Base-by-base conservation (phyloP, 2,329 filamentous ascomycete genomes). In the Sporothrix brasiliensis region DNA sequence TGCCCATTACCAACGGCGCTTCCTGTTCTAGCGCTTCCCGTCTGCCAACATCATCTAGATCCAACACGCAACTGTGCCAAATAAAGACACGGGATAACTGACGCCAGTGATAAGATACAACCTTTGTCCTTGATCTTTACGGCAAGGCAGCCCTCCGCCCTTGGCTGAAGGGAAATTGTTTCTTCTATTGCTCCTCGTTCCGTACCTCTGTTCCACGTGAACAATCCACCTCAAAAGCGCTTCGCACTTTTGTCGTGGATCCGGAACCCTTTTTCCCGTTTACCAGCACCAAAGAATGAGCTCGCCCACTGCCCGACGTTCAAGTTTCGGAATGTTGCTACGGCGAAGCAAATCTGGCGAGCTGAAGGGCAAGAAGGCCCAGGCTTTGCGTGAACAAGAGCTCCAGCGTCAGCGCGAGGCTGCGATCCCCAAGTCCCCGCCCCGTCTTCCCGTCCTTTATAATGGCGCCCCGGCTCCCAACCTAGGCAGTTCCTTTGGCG, bases 281-380 rank as follows among this genome's bases (percentile, higher is more conserved):
- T 39, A 3, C 60, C 41, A 44, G n/a, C 61, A 63, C 61, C 61
- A 68, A 74, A 82, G 81, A 78, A 81, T 79, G 76, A 75, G 77
- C 67, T 76, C 79, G 69, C 47, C 67, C 65, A 44, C 60, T 16
- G 77, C 75, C 70, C 77, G 79, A 75, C 80, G 80, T 72, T 78
- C 84, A 74, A 85, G 82, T 76, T 81, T 86, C 80, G 83, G 83
- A 76, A 85, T 86, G 80, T 86, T 92, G 77, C 84, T 91, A 73
- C 86, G 88, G 79, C 87, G 89, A 75, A 86, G 86, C 78, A 91
- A 91, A 78, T 91, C 89, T 71, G 86, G 86, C 72, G 89, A 92
- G 74, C 78, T 91, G 71, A 85, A 84, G 75, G 87, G 87, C 79
- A 88, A 85, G 79, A 90, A 88, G 82, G 83, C 82, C 77, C 84